Evolutionary conservation across 805 yeast species (phyloP), one percentile per base, ranked within the genome.

Genomic region (Lipomyces yamanashiensis): DNA sequence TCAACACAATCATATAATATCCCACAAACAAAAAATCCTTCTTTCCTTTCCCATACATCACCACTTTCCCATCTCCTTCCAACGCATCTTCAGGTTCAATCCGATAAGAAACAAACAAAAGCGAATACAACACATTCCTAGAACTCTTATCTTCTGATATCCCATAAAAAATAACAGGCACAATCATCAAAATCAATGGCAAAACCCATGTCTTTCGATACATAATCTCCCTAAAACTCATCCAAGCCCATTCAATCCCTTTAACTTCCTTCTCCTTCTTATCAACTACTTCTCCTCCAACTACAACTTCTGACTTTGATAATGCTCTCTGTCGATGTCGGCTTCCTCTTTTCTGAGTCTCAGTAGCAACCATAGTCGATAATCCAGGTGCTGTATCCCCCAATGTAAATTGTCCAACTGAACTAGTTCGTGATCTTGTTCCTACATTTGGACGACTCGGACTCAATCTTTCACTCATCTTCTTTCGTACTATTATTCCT

Each of bases 1-100:
- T 89, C 83, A 95, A 92, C 71, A 92, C 87, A 44, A 95, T 76
- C 82, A 93, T 89, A 78, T 90, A 87, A 74, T 85, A 91, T 19
- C 81, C 80, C 15, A 93, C 90, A 78, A 92, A 95, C 23, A 81
- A 81, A 68, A 92, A 83, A 77, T 95, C 99, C 71, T 86, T 85
- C 52, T 74, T 79, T 61, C 99, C 99, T 77, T 95, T 95, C 34
- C 90, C 98, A 74, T 92, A 95, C 72, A 78, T 59, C 50, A 39
- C 45, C 43, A 44, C 21, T 7, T 21, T 50, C 19, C 56, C 62
- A 0, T 13, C 36, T 21, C 7, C 47, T 41, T 89, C 47, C 2
- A 58, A 51, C 49, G 43, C 57, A 40, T 12, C 47, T 41, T 89
- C 47, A 1, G 61, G 54, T 44, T 43, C 57, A 40, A 90, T 48